phyloP scores from a whole-genome alignment of 306 rosid species.

The Calophaca sinica region DNA sequence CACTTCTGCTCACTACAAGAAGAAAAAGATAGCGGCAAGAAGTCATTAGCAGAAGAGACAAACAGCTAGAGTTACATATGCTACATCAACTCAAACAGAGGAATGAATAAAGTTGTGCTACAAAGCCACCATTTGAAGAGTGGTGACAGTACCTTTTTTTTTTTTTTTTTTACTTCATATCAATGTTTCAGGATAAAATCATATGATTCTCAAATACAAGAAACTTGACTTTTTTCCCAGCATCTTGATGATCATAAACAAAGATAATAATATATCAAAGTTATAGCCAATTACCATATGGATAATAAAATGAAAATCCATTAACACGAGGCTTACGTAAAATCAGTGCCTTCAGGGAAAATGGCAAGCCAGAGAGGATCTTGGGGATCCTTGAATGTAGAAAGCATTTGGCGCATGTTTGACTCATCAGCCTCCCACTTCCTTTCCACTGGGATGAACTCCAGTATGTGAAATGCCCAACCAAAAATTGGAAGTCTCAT shows the following conservation, averaged over 20 bases:
- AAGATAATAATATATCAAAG: neutral
- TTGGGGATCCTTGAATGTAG: conserved; percentile 68
- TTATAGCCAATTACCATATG: conserved; percentile 5
- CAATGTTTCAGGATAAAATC: conserved; percentile 16
- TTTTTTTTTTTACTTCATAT: conserved; percentile 17
- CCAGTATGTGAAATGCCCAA: conserved; percentile 84
- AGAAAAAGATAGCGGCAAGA: conserved; percentile 34
- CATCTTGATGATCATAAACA: conserved; percentile 24
- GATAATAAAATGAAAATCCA: conserved; percentile 17
- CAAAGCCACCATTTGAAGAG: neutral
- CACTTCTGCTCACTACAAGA: conserved; percentile 74
- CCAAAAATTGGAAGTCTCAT: conserved; percentile 85
- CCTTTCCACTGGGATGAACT: conserved; percentile 80
- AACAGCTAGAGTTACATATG: conserved; percentile 7
- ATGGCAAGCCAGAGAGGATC: conserved; percentile 90
- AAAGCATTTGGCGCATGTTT: conserved; percentile 69
- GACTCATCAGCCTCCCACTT: conserved; percentile 80
- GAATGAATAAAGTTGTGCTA: conserved; percentile 6
- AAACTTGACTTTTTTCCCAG: conserved; percentile 6
- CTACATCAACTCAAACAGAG: conserved; percentile 29
- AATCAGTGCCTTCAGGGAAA: conserved; percentile 93
- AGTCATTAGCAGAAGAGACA: conserved; percentile 15
- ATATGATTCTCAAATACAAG: conserved; percentile 20
- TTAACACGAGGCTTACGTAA: conserved; percentile 60
- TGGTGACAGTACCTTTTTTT: no score